Percentiles rank a stretch among this genome's conserved stretches.
Conservation (phyloP, 352 stramenopile genomes). For the Globisporangium paddicum region DNA sequence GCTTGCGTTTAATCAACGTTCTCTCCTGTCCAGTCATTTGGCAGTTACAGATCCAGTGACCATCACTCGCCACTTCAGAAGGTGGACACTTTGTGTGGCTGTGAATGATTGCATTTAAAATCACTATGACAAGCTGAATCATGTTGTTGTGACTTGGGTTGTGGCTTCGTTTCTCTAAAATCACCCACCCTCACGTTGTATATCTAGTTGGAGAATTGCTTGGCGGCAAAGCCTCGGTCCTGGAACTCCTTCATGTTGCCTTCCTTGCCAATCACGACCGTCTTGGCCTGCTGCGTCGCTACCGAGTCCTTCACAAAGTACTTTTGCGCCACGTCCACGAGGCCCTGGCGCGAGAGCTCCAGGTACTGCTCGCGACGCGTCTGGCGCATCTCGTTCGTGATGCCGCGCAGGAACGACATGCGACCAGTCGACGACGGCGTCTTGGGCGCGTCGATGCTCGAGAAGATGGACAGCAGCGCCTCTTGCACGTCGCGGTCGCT, state of each 20-base stretch:
- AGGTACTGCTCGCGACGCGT: conserved; percentile 65
- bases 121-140: not conserved
- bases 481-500: conserved; percentile 73
- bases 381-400: conserved; percentile 84
- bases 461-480: conserved; percentile 75
- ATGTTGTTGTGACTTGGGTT: not conserved
- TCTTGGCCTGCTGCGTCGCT: not conserved
- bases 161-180: not conserved
- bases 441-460: conserved; percentile 69
- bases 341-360: conserved; percentile 29
- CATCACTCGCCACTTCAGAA: not conserved
- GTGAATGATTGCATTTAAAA: no score
- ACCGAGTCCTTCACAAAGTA: conserved; percentile 28
- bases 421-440: conserved; percentile 71
- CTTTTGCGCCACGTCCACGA: conserved; percentile 51
- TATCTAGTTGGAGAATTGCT: conserved; percentile 25
- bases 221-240: conserved; percentile 33
- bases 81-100: not conserved
- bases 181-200: not conserved
- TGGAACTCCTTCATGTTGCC: conserved; percentile 36
- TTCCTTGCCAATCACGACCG: conserved; percentile 67
- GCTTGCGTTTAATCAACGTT: not conserved
- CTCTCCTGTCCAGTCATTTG: not conserved
- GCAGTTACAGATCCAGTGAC: not conserved
- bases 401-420: conserved; percentile 71